Evolutionary conservation across 371 early-diverging fungal species (phyloP).

Genomic region (Mortierella sp.): DNA sequence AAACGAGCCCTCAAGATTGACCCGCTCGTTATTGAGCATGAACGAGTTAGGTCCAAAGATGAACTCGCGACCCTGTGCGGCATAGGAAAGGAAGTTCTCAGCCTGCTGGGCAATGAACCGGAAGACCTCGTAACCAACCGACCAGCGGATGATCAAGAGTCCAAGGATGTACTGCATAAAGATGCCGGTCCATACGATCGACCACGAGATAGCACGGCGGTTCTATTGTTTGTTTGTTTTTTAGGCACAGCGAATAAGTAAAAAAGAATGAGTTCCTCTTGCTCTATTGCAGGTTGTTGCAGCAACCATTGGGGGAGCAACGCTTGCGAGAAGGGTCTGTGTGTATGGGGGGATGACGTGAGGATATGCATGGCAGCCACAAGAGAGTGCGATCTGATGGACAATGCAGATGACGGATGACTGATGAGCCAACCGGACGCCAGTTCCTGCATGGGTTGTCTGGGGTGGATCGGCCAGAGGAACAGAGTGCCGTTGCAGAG

Average conservation of each 20-base stretch:
- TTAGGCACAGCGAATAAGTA: neutral
- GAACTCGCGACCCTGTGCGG: constrained; percentile 73
- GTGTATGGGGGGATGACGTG: neutral
- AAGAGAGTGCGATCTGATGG: neutral
- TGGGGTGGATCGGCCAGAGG: neutral
- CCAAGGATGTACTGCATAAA: constrained; percentile 84
- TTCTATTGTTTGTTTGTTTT: too few species aligned
- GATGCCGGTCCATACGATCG: constrained; percentile 79
- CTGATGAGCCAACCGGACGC: neutral
- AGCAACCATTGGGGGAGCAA: neutral
- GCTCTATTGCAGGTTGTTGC: too few species aligned
- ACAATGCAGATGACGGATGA: neutral
- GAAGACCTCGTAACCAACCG: constrained; percentile 83
- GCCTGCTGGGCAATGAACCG: constrained; percentile 75
- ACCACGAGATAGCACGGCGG: constrained; percentile 75
- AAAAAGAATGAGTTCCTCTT: neutral
- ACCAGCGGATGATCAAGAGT: constrained; percentile 81
- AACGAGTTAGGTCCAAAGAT: constrained; percentile 64
- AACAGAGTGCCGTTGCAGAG: neutral
- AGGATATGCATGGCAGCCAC: neutral
- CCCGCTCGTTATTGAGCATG: constrained; percentile 18
- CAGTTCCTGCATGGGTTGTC: too few species aligned
- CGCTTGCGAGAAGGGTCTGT: neutral
- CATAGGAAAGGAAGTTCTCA: constrained; percentile 73
- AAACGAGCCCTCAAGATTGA: too few species aligned